These are phyloP conservation scores for Candida piceae DNA, from an alignment of 805 yeast genomes.

Conservation along the genomic window DNA sequence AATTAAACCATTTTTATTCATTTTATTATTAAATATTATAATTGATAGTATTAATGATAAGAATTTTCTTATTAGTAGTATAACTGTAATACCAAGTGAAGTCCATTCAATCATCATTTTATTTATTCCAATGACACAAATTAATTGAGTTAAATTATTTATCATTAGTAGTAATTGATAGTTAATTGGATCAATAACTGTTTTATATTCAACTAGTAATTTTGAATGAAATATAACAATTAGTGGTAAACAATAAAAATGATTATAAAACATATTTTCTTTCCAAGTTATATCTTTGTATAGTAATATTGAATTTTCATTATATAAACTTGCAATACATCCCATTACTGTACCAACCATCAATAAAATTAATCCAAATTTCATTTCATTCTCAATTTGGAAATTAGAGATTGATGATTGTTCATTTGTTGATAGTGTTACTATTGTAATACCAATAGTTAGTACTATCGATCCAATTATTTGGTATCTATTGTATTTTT, in stretches of 20 bases:
- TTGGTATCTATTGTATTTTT: conserved; percentile 41
- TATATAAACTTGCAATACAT: conserved; percentile 54
- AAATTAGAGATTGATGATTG: not conserved
- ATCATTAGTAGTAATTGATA: not conserved
- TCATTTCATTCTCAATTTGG: not conserved
- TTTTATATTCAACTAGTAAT: conserved; percentile 12
- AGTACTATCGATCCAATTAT: conserved; percentile 45
- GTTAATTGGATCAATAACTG: not conserved
- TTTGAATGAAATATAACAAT: conserved; percentile 35
- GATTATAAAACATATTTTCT: conserved; percentile 60
- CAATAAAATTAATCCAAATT: conserved; percentile 37
- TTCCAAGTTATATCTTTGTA: conserved; percentile 53
- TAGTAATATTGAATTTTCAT: conserved; percentile 42
- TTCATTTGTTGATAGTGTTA: conserved; percentile 23
- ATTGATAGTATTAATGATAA: too few relatives aligned
- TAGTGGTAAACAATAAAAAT: conserved; percentile 50
- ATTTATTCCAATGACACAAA: too few relatives aligned
- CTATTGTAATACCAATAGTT: conserved; percentile 49
- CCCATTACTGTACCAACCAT: conserved; percentile 44
- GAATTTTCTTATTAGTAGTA: too few relatives aligned
- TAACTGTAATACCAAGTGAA: too few relatives aligned
- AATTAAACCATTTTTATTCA: too few relatives aligned
- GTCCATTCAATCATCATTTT: too few relatives aligned
- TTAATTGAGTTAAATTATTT: not conserved
- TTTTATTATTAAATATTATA: too few relatives aligned